A percentile compares a stretch with the other conserved stretches of the same genome.
Evolutionary conservation across 2,329 filamentous ascomycete species (phyloP).

Genomic region (Laburnicola sp.): DNA sequence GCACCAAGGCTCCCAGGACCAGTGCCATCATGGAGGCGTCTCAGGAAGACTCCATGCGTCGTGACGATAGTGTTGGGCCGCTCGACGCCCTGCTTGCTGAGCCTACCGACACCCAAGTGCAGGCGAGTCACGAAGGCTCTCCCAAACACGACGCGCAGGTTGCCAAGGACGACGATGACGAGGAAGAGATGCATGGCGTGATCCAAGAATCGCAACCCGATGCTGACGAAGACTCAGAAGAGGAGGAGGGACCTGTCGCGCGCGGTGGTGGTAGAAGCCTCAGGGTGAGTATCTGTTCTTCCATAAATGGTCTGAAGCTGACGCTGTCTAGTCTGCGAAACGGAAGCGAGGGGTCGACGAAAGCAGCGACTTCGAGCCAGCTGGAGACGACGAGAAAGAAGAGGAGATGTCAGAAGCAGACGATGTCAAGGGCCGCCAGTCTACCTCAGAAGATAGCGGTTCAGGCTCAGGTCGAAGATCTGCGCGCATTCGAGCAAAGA

Average conservation of each 20-base stretch:
- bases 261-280: conserved; percentile 48
- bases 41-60: conserved; percentile 51
- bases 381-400: conserved; percentile 58
- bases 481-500: conserved; percentile 53
- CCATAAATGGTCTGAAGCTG: conserved; percentile 16
- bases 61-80: conserved; percentile 36
- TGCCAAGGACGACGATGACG: conserved; percentile 32
- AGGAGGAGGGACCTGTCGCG: conserved; percentile 61
- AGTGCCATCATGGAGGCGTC: conserved; percentile 59
- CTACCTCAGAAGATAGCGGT: conserved; percentile 43
- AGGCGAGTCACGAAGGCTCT: conserved; percentile 38
- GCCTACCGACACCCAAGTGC: conserved; percentile 41
- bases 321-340: conserved; percentile 32
- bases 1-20: conserved; percentile 53
- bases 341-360: conserved; percentile 54
- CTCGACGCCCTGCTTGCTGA: conserved; percentile 37
- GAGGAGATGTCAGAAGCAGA: conserved; percentile 59
- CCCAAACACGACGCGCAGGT: conserved; percentile 39
- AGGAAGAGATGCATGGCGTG: conserved; percentile 40
- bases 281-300: conserved; percentile 17
- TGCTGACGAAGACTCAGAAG: conserved; percentile 53
- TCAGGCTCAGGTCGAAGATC: conserved; percentile 54
- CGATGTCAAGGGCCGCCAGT: conserved; percentile 47
- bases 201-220: conserved; percentile 50
- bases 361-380: conserved; percentile 66